Base-by-base conservation (phyloP, 1,284 basidiomycete genomes). In the Polyporus tsugae region DNA sequence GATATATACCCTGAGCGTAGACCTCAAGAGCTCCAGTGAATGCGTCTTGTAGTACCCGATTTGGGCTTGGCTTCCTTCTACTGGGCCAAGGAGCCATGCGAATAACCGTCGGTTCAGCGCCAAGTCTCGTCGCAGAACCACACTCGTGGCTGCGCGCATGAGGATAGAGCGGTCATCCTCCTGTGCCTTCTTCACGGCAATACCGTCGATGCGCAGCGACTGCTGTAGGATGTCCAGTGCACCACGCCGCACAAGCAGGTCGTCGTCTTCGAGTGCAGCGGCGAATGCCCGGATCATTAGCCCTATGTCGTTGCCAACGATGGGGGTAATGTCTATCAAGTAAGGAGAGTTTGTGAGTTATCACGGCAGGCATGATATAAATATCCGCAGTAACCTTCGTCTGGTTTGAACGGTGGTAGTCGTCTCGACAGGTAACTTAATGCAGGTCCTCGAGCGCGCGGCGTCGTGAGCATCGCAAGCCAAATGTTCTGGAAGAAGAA, bases 401-500 rank as follows among this genome's bases (percentile, higher is more conserved):
- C 86, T 0, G 86, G 82, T 72, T 89, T 86, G 57, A 92, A 77
- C 42, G 83, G 86, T 10, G 95, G 93, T 74, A 99, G 80, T 39
- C 95, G 86, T 25, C 95, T 88, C 10, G 91, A 85, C 19, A 99
- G 87, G 78, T 95, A 96, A 79, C 95, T 97, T 49, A 99, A 84
- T 0, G 96, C 91, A 0, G 96, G 92, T 22, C 95, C 92, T 46
- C 98, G 90, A 15, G 94, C 92, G 7, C 90, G 86, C 0, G 96
- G 92, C n/a, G 93, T 92, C 0, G 96, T 97, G 66, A 99, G 86
- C 86, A 99, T 93, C 62, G 95, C 89, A 33, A 99, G 86, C 94
- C 97, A 99, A 49, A 99, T 85, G 74, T 95, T 98, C 79, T 98
- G 96, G 74, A 98, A 88, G 84, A 99, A 99, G 83, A 97, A 98